A percentile compares a stretch with the other conserved stretches of the same genome.
These are phyloP conservation scores for Talaromyces nanjingensis DNA, from an alignment of 495 filamentous ascomycete species.

Conservation along the genomic window DNA sequence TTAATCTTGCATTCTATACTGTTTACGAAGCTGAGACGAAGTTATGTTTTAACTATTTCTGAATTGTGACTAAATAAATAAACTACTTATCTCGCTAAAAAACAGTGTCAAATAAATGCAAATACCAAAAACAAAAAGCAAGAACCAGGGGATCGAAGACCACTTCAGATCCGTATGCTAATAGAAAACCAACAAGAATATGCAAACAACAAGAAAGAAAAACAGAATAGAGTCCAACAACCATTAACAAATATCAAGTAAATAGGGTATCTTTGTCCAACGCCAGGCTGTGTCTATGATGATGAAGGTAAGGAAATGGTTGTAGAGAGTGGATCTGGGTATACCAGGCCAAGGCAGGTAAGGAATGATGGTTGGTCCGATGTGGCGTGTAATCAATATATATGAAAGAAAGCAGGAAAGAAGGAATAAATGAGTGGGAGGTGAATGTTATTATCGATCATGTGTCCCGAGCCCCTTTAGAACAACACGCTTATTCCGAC, in stretches of 20 bases:
- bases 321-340: background rate
- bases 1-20: background rate
- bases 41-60: background rate
- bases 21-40: background rate
- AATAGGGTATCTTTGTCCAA: background rate
- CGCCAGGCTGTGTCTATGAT: slow-evolving; percentile 4
- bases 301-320: background rate
- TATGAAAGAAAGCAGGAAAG: background rate
- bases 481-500: slow-evolving; percentile 31
- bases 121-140: background rate
- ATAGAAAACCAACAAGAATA: too few relatives aligned
- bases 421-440: background rate
- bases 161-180: background rate
- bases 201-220: background rate
- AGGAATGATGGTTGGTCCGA: background rate
- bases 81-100: background rate
- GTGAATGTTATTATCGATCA: slow-evolving; percentile 1
- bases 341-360: background rate
- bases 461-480: slow-evolving; percentile 28
- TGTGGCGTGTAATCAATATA: background rate
- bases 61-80: background rate
- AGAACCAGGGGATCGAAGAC: background rate
- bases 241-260: background rate
- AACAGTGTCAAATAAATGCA: background rate
- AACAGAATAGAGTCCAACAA: background rate